phyloP scores from a whole-genome alignment of 1,139 yeast species.

The Candida tunisiensis region DNA sequence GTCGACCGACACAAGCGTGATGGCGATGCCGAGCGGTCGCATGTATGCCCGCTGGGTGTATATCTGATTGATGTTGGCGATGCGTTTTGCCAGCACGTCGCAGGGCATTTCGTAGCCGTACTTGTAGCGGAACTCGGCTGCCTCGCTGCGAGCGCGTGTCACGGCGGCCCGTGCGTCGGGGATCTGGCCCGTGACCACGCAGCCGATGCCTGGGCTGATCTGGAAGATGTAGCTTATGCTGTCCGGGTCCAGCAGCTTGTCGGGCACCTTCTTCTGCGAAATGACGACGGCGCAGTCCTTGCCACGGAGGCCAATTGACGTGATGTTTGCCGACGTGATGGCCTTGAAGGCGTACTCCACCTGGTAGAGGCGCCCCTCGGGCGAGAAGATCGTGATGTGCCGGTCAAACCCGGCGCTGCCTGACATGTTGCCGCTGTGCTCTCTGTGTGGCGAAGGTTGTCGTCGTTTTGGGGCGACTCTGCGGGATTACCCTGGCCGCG shows the following conservation, averaged over 20 bases:
- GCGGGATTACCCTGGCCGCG: no score
- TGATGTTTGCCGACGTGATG: constrained; percentile 80
- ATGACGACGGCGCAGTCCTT: constrained; percentile 79
- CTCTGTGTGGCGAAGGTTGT: no score
- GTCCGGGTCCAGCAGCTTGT: constrained; percentile 70
- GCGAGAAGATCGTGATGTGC: constrained; percentile 95
- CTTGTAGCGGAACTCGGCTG: constrained; percentile 86
- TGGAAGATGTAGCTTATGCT: constrained; percentile 77
- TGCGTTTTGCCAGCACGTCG: constrained; percentile 80
- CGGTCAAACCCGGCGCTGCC: constrained; percentile 73
- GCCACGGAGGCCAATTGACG: constrained; percentile 78
- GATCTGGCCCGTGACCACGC: constrained; percentile 90
- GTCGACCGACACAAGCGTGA: constrained; percentile 77
- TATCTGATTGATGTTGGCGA: constrained; percentile 89
- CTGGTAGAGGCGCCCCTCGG: constrained; percentile 94
- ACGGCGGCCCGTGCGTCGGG: constrained; percentile 94
- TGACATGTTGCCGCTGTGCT: not conserved
- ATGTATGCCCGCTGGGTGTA: constrained; percentile 98
- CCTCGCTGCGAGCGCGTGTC: constrained; percentile 78
- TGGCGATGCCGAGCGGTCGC: constrained; percentile 93
- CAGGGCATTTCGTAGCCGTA: constrained; percentile 97
- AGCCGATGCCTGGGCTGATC: constrained; percentile 69
- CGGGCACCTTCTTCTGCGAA: constrained; percentile 93
- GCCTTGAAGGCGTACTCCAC: constrained; percentile 96
- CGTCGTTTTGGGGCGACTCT: no score